These are phyloP conservation scores for Lipomyces kockii DNA, from an alignment of 805 yeast species.

Conservation along the genomic window DNA sequence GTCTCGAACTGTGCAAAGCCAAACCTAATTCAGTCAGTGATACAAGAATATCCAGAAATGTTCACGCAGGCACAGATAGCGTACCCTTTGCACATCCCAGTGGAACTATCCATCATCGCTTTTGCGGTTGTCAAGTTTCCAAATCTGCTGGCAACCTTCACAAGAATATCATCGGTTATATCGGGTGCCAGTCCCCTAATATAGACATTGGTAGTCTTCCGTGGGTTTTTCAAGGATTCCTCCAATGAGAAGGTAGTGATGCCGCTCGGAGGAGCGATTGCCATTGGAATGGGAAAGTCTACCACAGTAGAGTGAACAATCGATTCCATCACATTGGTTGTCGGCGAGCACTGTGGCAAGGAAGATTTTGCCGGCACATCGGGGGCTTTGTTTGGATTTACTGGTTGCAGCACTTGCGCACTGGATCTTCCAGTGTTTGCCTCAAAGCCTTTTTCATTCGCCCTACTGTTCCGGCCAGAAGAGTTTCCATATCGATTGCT, in stretches of 20 bases:
- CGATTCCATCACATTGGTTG: neutral
- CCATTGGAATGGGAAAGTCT: conserved; percentile 29
- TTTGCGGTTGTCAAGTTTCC: conserved; percentile 58
- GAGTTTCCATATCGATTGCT: neutral
- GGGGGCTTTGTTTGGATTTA: neutral
- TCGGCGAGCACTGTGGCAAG: conserved; percentile 3
- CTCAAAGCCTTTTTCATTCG: neutral
- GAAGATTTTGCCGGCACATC: neutral
- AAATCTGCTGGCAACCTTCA: conserved; percentile 48
- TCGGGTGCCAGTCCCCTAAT: conserved; percentile 63
- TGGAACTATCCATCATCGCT: conserved; percentile 50
- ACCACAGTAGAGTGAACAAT: neutral
- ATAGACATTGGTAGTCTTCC: conserved; percentile 54
- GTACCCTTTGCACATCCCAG: conserved; percentile 39
- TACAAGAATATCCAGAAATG: neutral
- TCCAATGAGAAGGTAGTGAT: conserved; percentile 22
- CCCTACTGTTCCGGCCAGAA: neutral
- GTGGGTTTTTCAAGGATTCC: conserved; percentile 45
- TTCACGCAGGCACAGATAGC: neutral
- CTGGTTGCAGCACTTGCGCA: conserved; percentile 1
- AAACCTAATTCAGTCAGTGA: conserved; percentile 20
- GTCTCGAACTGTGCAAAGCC: conserved; percentile 53
- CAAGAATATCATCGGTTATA: conserved; percentile 58
- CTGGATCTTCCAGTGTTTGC: neutral
- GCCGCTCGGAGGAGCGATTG: conserved; percentile 27